Base-by-base conservation (phyloP, 495 filamentous ascomycete genomes). In the Neurospora hispaniola region DNA sequence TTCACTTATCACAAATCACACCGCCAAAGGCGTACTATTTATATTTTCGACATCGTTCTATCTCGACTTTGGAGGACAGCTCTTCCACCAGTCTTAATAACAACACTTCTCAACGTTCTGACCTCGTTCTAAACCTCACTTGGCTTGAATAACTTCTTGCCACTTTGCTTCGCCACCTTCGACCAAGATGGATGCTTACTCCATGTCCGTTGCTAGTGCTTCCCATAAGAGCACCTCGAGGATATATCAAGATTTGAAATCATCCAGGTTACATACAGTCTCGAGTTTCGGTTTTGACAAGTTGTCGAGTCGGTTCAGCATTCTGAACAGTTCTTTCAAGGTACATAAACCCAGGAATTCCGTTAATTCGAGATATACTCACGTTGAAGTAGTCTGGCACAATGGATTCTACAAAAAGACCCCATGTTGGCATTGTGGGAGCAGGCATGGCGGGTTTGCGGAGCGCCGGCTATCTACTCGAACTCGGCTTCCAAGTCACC, bases 361-460 rank as follows among this genome's bases (percentile, higher is more conserved):
- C 2, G 1, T 3, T 11, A 11, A 41, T 0, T 41, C 40, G 40
- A 41, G 40, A 41, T 10, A 41, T 11, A 11, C 40, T 41, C 0
- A 41, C 40, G 11, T 41, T 41, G 2, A 41, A 41, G 40, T 41
- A 41, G 84, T 77, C 75, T 70, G 80, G 82, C 71, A 80, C 77
- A 8, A 75, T 78, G 31, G 76, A 73, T 54, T 74, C 78, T 39
- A 79, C 74, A 40, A 80, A 74, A 62, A 81, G 75, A 66, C 83
- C 84, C 9, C 84, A 84, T 62, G 71, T 98, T 38, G 91, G 91
- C 16, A 82, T 99, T 20, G 86, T 99, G 69, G 96, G 96, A 18
- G 95, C 93, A 44, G 96, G 96, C 38, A 78, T 97, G 27, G 87
- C 96, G n/a, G 96, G 95, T 20, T 82, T 99, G 39, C 85, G 93